phyloP scores from a whole-genome alignment of 2,329 filamentous ascomycete genomes.

The Xylaria sp. region DNA sequence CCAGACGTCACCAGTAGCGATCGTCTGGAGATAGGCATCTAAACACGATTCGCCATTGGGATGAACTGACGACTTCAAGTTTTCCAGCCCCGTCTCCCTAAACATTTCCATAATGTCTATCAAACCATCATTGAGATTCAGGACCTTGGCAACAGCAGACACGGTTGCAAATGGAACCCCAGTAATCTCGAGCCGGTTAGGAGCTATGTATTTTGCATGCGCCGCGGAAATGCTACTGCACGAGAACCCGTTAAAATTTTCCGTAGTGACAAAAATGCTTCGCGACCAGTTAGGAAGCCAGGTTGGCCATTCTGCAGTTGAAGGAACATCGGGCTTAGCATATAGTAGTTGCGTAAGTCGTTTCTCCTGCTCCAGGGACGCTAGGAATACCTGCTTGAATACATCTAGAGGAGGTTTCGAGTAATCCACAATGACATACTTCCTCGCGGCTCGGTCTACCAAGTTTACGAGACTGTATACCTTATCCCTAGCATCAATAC shows the following conservation, averaged over 20 bases:
- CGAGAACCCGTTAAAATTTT: not conserved
- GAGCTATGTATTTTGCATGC: not conserved
- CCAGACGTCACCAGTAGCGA: constrained; percentile 6
- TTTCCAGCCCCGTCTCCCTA: constrained; percentile 1
- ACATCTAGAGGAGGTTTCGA: not conserved
- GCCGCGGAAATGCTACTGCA: constrained; percentile 34
- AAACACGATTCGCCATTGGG: constrained; percentile 33
- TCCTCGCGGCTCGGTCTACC: constrained; percentile 2
- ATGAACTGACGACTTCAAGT: constrained; percentile 18
- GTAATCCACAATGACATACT: constrained; percentile 33
- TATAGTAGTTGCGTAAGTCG: constrained; percentile 19
- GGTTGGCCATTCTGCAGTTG: constrained; percentile 20
- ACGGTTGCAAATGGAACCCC: constrained; percentile 30
- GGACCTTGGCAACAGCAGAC: not conserved
- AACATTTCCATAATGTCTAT: constrained; percentile 4
- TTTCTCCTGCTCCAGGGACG: constrained; percentile 16
- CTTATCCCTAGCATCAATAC: constrained; percentile 34
- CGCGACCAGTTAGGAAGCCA: constrained; percentile 40
- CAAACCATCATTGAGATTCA: not conserved
- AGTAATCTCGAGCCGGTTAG: constrained; percentile 26
- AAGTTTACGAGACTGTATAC: constrained; percentile 37
- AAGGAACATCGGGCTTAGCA: not conserved
- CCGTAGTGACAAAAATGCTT: not conserved
- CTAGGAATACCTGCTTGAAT: constrained; percentile 32
- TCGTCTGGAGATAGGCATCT: constrained; percentile 35